Evolutionary conservation across 1,284 basidiomycete genomes (phyloP), one percentile per base, ranked within the genome.

Genomic region (Mycena citricolor): DNA sequence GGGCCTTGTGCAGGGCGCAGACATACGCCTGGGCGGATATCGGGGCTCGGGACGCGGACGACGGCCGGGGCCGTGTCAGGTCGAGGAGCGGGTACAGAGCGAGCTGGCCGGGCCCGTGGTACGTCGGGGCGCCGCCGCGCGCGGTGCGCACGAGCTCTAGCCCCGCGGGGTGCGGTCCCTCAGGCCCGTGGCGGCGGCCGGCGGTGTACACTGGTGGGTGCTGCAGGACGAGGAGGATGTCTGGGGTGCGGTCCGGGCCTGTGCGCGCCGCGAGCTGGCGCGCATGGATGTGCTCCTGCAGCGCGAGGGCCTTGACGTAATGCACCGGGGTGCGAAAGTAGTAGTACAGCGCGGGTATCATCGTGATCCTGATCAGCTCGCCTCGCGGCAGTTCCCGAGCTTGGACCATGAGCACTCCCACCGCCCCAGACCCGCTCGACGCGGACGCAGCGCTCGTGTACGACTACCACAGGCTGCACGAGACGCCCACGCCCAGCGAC

Each of bases 81-180:
- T 98, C 94, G 33, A 97, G 73, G 36, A 98, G 76, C 1, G 93
- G 92, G 61, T 99, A 99, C 22, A 92, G 95, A 10, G 97, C 89
- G 50, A 99, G 73, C 65, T 99, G 95, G 2, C 95, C 95, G 0
- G 95, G 94, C 0, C 95, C 95, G 63, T 99, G 95, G 65, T 93
- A 99, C 3, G 95, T 99, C 44, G 93, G 78, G 64, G 97, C 84
- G 1, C 95, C 95, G 8, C 94, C 94, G 47, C 95, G 76, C 51
- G 83, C 77, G 1, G 93, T 86, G 29, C 79, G 70, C 26, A 87
- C 76, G 61, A 94, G 94, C 58, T 94, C 90, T 0, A 94, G 94
- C 13, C 94, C 93, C 59, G 94, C 90, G 20, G 68, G 65, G 31
- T 76, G 68, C 13, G 83, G 66, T 32, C 78, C 74, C n/a, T 75